phyloP scores from a whole-genome alignment of 305 asterid species.

The Solanum hybrid region DNA sequence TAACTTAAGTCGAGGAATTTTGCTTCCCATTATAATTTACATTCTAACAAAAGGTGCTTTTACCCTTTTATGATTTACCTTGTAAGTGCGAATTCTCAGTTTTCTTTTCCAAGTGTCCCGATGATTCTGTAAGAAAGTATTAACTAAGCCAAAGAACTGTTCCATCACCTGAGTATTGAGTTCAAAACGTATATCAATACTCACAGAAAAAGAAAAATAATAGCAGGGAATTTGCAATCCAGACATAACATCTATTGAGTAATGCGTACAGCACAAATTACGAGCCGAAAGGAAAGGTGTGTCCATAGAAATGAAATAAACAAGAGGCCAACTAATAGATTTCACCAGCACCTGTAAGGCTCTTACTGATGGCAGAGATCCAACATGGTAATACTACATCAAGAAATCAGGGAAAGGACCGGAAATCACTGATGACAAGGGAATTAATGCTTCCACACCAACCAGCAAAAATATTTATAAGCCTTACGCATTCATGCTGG shows the following conservation, averaged over 20 bases:
- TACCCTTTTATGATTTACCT: slow-evolving; percentile 39
- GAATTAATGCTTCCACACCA: not conserved
- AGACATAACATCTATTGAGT: not conserved
- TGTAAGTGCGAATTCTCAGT: slow-evolving; percentile 85
- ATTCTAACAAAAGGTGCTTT: not conserved
- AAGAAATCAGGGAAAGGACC: too few species aligned
- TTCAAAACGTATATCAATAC: not conserved
- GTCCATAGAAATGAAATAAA: not conserved
- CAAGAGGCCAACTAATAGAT: not conserved
- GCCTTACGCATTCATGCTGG: not conserved
- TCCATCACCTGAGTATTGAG: slow-evolving; percentile 77
- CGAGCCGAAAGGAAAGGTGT: not conserved
- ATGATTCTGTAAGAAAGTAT: slow-evolving; percentile 87
- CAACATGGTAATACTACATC: not conserved
- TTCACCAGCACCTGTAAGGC: not conserved
- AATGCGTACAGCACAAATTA: not conserved
- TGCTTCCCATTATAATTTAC: slow-evolving; percentile 3
- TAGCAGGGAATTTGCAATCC: not conserved
- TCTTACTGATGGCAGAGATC: not conserved
- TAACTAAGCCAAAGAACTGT: slow-evolving; percentile 88
- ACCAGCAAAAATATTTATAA: not conserved
- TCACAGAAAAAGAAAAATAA: not conserved
- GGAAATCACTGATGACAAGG: not conserved
- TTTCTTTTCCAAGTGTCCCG: slow-evolving; percentile 85
- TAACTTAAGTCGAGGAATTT: not conserved